A percentile compares a stretch with the other conserved stretches of the same genome.
These are phyloP conservation scores for Trametes versicolor DNA, from an alignment of 1,284 basidiomycete species.

Conservation along the genomic window DNA sequence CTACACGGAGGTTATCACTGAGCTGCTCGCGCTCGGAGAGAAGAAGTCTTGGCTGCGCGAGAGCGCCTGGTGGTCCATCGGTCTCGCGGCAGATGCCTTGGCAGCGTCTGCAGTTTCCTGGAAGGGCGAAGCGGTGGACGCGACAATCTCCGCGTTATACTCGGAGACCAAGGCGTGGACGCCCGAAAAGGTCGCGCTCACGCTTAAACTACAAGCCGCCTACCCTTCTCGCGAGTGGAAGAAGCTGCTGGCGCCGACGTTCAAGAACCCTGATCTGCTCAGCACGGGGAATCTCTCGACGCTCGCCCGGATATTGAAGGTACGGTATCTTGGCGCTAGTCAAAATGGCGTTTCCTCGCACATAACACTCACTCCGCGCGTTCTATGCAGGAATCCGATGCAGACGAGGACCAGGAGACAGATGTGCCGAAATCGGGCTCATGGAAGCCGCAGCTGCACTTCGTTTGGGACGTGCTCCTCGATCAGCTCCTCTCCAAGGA, in stretches of 20 bases:
- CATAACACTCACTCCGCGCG: constrained; percentile 15
- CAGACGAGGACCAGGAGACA: constrained; percentile 60
- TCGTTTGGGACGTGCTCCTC: constrained; percentile 90
- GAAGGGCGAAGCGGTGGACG: constrained; percentile 73
- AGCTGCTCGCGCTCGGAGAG: constrained; percentile 78
- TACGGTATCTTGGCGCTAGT: constrained; percentile 40
- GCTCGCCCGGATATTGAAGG: constrained; percentile 87
- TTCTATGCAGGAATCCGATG: constrained; percentile 60
- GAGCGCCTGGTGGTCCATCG: constrained; percentile 89
- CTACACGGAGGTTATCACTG: constrained; percentile 70
- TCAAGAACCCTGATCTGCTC: constrained; percentile 79
- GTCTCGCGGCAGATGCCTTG: constrained; percentile 71
- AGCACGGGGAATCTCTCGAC: constrained; percentile 74
- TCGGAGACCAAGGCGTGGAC: constrained; percentile 73
- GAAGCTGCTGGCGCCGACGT: constrained; percentile 73
- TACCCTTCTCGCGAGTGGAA: constrained; percentile 77
- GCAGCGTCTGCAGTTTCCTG: constrained; percentile 69
- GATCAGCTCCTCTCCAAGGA: constrained; percentile 73
- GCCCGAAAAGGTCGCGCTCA: constrained; percentile 89
- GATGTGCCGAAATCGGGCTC: constrained; percentile 61
- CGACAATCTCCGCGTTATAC: constrained; percentile 62
- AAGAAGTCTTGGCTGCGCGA: constrained; percentile 94
- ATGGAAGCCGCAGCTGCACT: constrained; percentile 94
- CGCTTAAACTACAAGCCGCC: constrained; percentile 72
- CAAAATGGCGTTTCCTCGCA: constrained; percentile 22